Conservation (phyloP, 257 asterid species). For the Solanum chilense region DNA sequence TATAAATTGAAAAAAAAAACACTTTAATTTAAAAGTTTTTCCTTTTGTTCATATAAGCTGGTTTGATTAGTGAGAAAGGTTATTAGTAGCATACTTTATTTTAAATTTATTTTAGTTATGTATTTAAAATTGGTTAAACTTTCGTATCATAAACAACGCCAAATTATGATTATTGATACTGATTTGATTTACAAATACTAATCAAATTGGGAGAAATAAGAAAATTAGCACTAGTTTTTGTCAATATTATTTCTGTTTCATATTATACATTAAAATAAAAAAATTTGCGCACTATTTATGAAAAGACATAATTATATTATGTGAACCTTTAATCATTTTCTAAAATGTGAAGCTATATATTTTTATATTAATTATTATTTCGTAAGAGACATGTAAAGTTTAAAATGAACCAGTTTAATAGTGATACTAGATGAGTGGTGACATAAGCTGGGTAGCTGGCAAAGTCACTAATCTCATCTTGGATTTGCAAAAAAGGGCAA, state of each 20-base stretch:
- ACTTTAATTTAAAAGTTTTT: not conserved
- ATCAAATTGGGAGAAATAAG: not conserved
- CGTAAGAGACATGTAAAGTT: not conserved
- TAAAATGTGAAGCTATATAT: not conserved
- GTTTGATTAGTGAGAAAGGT: not conserved
- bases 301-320: not conserved
- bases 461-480: not conserved
- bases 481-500: not conserved
- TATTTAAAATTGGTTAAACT: no score
- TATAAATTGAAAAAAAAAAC: not conserved
- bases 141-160: not conserved
- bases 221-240: not conserved
- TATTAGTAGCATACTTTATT: not conserved
- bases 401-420: no score
- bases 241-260: not conserved
- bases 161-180: not conserved
- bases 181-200: not conserved
- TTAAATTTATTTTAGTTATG: not conserved
- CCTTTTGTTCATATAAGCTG: not conserved
- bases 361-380: not conserved
- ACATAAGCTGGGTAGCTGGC: not conserved
- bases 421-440: not conserved
- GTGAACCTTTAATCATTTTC: not conserved
- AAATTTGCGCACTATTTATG: not conserved
- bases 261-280: not conserved